Base-by-base conservation (phyloP, 805 yeast genomes). In the Lipomyces chichibuensis region DNA sequence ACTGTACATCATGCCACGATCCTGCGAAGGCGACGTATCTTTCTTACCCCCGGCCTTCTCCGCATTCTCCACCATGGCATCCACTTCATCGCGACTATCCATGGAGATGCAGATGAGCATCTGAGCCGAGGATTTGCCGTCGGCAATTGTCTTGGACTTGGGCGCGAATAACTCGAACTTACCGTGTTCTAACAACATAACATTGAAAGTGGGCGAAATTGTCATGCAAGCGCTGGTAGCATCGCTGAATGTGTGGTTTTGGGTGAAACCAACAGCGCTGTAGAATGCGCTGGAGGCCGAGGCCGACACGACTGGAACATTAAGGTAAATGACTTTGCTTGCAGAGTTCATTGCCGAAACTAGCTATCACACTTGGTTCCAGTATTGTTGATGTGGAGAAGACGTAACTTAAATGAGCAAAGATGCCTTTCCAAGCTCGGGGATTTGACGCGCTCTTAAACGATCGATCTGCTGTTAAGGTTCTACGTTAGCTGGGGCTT, bases 111-210 rank as follows among this genome's bases (percentile, higher is more conserved):
- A 56, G 27, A 56, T 56, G 59, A 56, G 59, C 59, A 56, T 56
- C 59, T 56, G 59, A 32, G 14, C n/a, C 25, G 59, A 56, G 51
- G 59, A 56, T 56, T 56, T 56, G 59, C 49, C 59, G 51, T 56
- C 59, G 49, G 59, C 49, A 0, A 56, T n/a, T 4, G 51, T 32
- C 32, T 56, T 56, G 23, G 59, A 56, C 59, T 23, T 1, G 2
- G 59, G 59, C 13, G 49, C 46, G 52, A 56, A 56, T 6, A 49
- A 29, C 20, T 13, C 49, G 49, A 37, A 56, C 2, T n/a, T n/a
- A 56, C 32, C 59, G 49, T 32, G 59, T 1, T 56, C 59, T 3
- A 56, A 29, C 17, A 56, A 23, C 59, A 56, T 56, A 56, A 56
- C 8, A 56, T 27, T 29, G 49, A 56, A 14, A n/a, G 29, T 32